These are phyloP conservation scores for Choanephora cucurbitarum DNA, from an alignment of 371 early-diverging fungal species.

Conservation along the genomic window DNA sequence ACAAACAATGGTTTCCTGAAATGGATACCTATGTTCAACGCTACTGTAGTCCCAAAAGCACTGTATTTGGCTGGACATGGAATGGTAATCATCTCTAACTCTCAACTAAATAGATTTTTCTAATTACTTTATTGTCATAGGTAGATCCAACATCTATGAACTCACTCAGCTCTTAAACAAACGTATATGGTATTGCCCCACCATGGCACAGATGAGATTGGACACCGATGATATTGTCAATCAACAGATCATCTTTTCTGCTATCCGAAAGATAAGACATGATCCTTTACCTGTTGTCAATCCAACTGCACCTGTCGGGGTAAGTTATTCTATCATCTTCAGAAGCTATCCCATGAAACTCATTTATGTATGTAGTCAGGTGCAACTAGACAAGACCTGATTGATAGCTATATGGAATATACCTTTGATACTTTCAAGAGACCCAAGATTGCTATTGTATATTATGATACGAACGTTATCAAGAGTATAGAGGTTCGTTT, in stretches of 20 bases:
- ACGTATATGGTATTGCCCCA: conserved; percentile 61
- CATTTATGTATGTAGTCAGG: conserved; percentile 3
- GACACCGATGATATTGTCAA: conserved; percentile 52
- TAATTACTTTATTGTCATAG: not conserved
- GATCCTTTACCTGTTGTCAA: not conserved
- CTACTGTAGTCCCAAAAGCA: conserved; percentile 55
- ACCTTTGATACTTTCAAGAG: conserved; percentile 33
- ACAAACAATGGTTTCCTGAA: conserved; percentile 38
- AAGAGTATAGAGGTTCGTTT: conserved; percentile 37
- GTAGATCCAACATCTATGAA: conserved; percentile 41
- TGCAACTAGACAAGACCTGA: conserved; percentile 51
- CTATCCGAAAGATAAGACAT: conserved; percentile 4
- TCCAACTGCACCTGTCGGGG: too few species aligned
- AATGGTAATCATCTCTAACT: conserved; percentile 5
- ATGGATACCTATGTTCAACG: conserved; percentile 51
- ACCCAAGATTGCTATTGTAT: conserved; percentile 65
- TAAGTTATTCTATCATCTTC: too few species aligned
- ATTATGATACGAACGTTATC: conserved; percentile 56
- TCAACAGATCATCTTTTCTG: conserved; percentile 36
- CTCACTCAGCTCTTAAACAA: conserved; percentile 52
- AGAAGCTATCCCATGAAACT: too few species aligned
- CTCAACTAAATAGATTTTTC: not conserved
- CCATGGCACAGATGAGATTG: conserved; percentile 53
- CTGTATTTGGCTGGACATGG: conserved; percentile 32
- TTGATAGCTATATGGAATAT: conserved; percentile 53